phyloP scores from a whole-genome alignment of 2,329 filamentous ascomycete genomes.

The Fusarium graminum region DNA sequence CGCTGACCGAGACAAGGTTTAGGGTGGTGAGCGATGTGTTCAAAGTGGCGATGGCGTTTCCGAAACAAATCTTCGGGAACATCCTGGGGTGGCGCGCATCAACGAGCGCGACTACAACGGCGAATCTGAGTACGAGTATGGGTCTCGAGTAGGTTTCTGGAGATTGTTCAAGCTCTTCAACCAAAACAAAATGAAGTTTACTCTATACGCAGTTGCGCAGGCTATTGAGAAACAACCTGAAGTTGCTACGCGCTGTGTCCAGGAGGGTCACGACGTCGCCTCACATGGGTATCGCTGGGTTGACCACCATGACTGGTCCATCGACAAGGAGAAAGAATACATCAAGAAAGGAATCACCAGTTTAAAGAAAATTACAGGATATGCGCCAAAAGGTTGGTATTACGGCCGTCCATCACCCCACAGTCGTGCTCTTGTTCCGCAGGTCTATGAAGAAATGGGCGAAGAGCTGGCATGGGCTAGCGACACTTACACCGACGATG shows the following conservation, averaged over 20 bases:
- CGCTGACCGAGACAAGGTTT: fast-evolving
- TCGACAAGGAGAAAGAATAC: slow-evolving; percentile 2
- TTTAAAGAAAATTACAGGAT: slow-evolving; percentile 9
- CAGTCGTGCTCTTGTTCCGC: not conserved
- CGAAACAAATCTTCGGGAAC: slow-evolving; percentile 10
- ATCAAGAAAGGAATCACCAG: not conserved
- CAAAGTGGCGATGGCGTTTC: slow-evolving; percentile 7
- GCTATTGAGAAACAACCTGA: slow-evolving; percentile 15
- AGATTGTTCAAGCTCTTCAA: slow-evolving; percentile 12
- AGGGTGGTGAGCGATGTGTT: slow-evolving; percentile 15
- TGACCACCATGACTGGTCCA: slow-evolving; percentile 14
- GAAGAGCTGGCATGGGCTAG: slow-evolving; percentile 7
- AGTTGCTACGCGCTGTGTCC: slow-evolving; percentile 5
- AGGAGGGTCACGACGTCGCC: slow-evolving; percentile 17
- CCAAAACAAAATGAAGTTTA: slow-evolving; percentile 7
- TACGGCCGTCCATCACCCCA: slow-evolving; percentile 9
- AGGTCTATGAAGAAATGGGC: slow-evolving; percentile 13
- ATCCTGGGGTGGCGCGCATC: not conserved
- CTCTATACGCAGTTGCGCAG: slow-evolving; percentile 9
- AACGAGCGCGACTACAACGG: slow-evolving; percentile 14
- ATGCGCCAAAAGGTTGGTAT: slow-evolving; percentile 8
- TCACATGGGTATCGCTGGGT: slow-evolving; percentile 19
- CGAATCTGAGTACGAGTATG: slow-evolving; percentile 26
- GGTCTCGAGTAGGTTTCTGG: slow-evolving; percentile 18
- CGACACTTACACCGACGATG: slow-evolving; percentile 16